Evolutionary conservation across 768 basidiomycete genomes (phyloP), one percentile per base, ranked within the genome.

Genomic region (Tulasnella sp.): DNA sequence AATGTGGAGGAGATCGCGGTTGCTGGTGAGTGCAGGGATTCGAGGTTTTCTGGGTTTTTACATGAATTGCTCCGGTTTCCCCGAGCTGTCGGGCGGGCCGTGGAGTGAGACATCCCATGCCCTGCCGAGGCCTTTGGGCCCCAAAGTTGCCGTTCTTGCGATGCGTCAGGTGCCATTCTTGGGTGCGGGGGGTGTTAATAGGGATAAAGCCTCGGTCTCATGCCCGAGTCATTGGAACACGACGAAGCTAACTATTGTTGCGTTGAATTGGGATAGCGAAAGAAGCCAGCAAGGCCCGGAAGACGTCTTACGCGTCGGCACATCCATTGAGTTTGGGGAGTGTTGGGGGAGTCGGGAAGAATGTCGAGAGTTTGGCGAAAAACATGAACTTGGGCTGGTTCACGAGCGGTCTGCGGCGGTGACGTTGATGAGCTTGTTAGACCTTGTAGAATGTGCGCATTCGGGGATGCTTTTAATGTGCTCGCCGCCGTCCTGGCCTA

Each of bases 1-100:
- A 95, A 94, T 85, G 91, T 95, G 36, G 93, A 94, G 77, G 94
- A 94, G 83, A 96, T 96, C 78, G 91, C 91, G 82, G 86, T 82
- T 81, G 88, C 91, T 81, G 90, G 94, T 94, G 82, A 76, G 91
- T 84, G n/a, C 24, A 7, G 19, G 16, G 34, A 12, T n/a, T n/a
- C 62, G 16, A 27, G 58, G 27, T 36, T 68, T 68, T 68, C 62
- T 68, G 62, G 62, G 62, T 68, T 36, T 75, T 76, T 80, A 31
- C 71, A 42, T 38, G n/a, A 68, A 74, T 62, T 58, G 39, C 18
- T 31, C 71, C 77, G 62, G 40, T 68, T 68, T 68, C 62, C 62
- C 62, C 62, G 62, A 68, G 62, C 31, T 68, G 31, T 68, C 62
- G 38, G 72, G 42, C 62, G 74, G 75, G 34, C 79, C 71, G 68